phyloP scores from a whole-genome alignment of 305 asterid genomes.

The Fraxinus greggii region DNA sequence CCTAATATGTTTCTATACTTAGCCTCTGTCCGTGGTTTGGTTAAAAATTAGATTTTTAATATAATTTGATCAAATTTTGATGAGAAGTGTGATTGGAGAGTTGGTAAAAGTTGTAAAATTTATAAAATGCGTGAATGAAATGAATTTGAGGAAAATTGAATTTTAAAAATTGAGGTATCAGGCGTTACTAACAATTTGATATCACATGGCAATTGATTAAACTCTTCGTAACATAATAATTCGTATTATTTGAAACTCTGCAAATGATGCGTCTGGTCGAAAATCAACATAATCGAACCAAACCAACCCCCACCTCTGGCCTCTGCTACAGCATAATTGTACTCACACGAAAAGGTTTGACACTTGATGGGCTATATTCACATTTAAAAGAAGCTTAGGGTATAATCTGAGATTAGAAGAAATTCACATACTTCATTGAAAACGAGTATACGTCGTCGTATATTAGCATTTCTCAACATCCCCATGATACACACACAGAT shows the following conservation, averaged over 20 bases:
- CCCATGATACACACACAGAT: neutral
- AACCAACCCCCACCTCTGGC: neutral
- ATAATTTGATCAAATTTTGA: neutral
- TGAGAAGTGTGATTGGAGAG: neutral
- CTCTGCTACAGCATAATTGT: neutral
- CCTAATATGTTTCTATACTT: neutral
- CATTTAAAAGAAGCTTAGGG: neutral
- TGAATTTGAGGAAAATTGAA: neutral
- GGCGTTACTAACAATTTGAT: too few relatives aligned
- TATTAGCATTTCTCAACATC: neutral
- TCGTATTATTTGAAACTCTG: neutral
- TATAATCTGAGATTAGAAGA: neutral
- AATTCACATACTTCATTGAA: neutral
- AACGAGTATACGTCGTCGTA: neutral
- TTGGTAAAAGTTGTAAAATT: too few relatives aligned
- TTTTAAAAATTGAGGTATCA: too few relatives aligned
- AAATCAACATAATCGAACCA: neutral
- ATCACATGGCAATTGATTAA: neutral
- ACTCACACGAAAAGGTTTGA: neutral
- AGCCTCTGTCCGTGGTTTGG: neutral
- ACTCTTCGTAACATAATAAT: neutral
- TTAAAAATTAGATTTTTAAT: neutral
- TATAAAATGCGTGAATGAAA: neutral
- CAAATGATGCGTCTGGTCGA: neutral
- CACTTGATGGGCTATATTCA: neutral